A percentile compares a stretch with the other conserved stretches of the same genome.
These are phyloP conservation scores for Peronospora belbahrii DNA, from an alignment of 352 stramenopile genomes.

Conservation along the genomic window DNA sequence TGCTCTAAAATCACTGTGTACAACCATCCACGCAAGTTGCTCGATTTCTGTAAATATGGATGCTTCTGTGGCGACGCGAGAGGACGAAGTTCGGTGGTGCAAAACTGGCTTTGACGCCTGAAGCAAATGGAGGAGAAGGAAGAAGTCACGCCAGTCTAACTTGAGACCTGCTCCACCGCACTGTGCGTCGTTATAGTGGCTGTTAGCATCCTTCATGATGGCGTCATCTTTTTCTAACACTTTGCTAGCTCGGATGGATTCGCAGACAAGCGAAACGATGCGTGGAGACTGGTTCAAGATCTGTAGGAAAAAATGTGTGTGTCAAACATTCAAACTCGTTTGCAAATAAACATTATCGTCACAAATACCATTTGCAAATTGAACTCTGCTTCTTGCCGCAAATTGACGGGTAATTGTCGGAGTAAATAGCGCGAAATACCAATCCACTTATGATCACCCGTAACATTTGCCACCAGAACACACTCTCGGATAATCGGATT, in stretches of 20 bases:
- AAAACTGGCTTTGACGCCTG: conserved; percentile 75
- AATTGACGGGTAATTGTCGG: conserved; percentile 38
- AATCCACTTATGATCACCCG: conserved; percentile 41
- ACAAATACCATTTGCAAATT: conserved; percentile 64
- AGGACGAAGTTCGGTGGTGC: conserved; percentile 51
- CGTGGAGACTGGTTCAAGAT: conserved; percentile 50
- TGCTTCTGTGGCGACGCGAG: conserved; percentile 42
- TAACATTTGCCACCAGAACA: conserved; percentile 41
- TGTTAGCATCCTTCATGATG: conserved; percentile 2
- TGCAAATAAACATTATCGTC: not conserved
- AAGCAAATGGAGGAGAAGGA: conserved; percentile 64
- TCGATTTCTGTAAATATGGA: conserved; percentile 41
- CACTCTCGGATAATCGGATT: conserved; percentile 64
- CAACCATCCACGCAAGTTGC: conserved; percentile 31
- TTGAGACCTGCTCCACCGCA: conserved; percentile 4
- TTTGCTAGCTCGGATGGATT: conserved; percentile 34
- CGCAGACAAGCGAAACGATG: conserved; percentile 37
- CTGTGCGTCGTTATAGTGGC: conserved; percentile 3
- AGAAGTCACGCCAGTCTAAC: conserved; percentile 50
- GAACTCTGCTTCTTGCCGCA: conserved; percentile 67
- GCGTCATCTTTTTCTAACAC: conserved; percentile 3
- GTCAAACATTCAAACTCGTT: not conserved
- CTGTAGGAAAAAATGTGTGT: conserved; percentile 14
- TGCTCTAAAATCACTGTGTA: conserved; percentile 17
- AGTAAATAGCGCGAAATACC: conserved; percentile 41